Conservation (phyloP, 768 basidiomycete genomes). For the Kondoa malvinella region DNA sequence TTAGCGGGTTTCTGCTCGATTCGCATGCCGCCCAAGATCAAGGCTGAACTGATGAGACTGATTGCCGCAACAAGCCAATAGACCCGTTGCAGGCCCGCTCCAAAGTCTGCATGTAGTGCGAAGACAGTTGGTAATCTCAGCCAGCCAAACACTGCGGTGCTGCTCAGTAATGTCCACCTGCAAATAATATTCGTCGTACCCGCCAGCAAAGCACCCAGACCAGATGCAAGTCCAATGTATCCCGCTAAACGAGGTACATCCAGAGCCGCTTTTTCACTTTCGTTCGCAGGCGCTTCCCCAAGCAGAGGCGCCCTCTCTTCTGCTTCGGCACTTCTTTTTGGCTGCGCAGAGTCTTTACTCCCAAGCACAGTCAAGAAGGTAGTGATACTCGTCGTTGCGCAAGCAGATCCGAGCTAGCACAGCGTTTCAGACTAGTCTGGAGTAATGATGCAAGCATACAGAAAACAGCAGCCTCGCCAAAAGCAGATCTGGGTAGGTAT, state of each 20-base stretch:
- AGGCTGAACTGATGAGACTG: neutral
- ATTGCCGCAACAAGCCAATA: neutral
- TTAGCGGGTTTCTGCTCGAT: neutral
- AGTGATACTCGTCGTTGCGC: neutral
- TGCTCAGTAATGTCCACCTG: neutral
- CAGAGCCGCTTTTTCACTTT: neutral
- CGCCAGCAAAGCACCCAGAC: neutral
- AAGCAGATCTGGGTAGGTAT: neutral
- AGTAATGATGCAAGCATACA: neutral
- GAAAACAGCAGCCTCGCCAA: neutral
- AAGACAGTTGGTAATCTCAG: neutral
- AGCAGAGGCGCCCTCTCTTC: neutral
- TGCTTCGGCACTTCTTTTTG: neutral
- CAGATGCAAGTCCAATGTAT: neutral
- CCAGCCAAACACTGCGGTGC: neutral
- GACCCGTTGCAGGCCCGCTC: neutral
- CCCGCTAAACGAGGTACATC: neutral
- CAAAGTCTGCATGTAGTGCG: neutral
- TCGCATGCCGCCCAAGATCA: neutral
- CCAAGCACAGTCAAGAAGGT: neutral
- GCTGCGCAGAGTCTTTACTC: neutral
- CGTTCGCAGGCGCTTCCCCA: neutral
- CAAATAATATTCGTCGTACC: neutral
- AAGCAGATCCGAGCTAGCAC: neutral
- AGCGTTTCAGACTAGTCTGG: neutral